These are phyloP conservation scores for Syncephalastrum racemosum DNA, from an alignment of 371 early-diverging fungal species.

Conservation along the genomic window DNA sequence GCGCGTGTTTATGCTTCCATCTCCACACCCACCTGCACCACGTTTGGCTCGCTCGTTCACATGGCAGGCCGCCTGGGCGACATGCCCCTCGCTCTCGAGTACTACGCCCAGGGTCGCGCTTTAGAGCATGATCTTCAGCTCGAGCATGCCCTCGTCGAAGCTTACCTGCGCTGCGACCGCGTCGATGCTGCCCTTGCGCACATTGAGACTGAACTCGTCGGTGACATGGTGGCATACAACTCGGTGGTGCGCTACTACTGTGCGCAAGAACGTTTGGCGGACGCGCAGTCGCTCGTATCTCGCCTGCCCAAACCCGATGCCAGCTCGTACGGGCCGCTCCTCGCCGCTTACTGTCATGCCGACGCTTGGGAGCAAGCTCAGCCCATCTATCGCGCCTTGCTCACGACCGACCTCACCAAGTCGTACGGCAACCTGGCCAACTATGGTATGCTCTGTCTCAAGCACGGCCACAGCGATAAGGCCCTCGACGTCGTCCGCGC, in stretches of 20 bases:
- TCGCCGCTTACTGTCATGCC: constrained; percentile 38
- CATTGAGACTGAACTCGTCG: constrained; percentile 33
- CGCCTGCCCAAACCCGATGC: constrained; percentile 36
- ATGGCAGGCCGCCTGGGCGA: constrained; percentile 49
- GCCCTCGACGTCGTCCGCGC: constrained; percentile 23
- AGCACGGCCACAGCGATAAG: constrained; percentile 13
- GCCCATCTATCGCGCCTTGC: constrained; percentile 26
- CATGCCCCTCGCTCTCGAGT: constrained; percentile 30
- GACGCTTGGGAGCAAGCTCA: constrained; percentile 18
- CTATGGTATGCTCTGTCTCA: constrained; percentile 39
- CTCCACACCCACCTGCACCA: constrained; percentile 28
- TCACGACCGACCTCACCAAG: constrained; percentile 38
- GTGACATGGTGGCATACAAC: constrained; percentile 36
- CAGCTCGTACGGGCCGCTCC: constrained; percentile 41
- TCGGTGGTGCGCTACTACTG: constrained; percentile 48
- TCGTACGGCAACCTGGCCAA: constrained; percentile 47
- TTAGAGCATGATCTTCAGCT: constrained; percentile 31
- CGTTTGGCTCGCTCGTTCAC: constrained; percentile 46
- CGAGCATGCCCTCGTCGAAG: constrained; percentile 46
- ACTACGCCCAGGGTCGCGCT: constrained; percentile 30
- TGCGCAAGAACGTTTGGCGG: constrained; percentile 19
- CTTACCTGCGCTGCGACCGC: constrained; percentile 38
- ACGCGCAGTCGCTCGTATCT: constrained; percentile 36
- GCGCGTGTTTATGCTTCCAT: constrained; percentile 35
- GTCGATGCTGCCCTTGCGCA: constrained; percentile 37